Percentiles rank a stretch among this genome's conserved stretches.
These are phyloP conservation scores for Fusarium multiceps DNA, from an alignment of 2,329 filamentous ascomycete genomes.

Conservation along the genomic window DNA sequence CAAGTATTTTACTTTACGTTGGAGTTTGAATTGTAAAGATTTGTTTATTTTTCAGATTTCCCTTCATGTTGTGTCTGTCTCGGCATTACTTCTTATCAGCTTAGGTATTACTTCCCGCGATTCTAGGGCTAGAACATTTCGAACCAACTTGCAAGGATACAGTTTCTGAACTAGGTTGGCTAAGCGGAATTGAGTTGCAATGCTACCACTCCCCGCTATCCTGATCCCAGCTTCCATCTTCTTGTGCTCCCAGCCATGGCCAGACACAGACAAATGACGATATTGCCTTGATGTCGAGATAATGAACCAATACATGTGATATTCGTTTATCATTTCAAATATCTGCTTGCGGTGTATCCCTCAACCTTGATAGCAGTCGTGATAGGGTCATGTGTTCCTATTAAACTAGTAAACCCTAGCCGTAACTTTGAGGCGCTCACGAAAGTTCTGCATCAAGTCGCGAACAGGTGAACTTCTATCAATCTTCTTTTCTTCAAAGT, in stretches of 20 bases:
- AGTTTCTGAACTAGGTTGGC: not conserved
- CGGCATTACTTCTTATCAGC: conserved; percentile 14
- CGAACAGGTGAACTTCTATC: conserved; percentile 10
- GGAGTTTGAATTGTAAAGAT: not conserved
- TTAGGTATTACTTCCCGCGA: conserved; percentile 3
- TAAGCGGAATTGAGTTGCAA: conserved; percentile 34
- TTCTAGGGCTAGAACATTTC: conserved; percentile 30
- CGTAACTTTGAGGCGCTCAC: conserved; percentile 17
- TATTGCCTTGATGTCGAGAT: conserved; percentile 5
- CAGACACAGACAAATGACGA: conserved; percentile 10
- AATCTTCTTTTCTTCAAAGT: conserved; percentile 10
- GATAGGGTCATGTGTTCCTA: conserved; percentile 24
- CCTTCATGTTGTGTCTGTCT: not conserved
- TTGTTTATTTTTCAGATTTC: conserved; percentile 10
- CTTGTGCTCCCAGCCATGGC: not conserved
- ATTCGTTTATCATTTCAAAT: conserved; percentile 1
- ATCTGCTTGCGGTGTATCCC: conserved; percentile 10
- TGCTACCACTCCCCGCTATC: conserved; percentile 22
- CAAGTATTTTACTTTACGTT: not conserved
- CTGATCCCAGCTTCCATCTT: conserved; percentile 24
- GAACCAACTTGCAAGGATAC: conserved; percentile 14
- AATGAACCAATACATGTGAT: conserved; percentile 7
- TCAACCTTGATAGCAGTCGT: conserved; percentile 10
- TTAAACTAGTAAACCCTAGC: not conserved
- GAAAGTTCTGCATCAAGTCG: conserved; percentile 2